Evolutionary conservation across 495 filamentous ascomycete genomes (phyloP), one percentile per base, ranked within the genome.

Genomic region (Durotheca rogersii): DNA sequence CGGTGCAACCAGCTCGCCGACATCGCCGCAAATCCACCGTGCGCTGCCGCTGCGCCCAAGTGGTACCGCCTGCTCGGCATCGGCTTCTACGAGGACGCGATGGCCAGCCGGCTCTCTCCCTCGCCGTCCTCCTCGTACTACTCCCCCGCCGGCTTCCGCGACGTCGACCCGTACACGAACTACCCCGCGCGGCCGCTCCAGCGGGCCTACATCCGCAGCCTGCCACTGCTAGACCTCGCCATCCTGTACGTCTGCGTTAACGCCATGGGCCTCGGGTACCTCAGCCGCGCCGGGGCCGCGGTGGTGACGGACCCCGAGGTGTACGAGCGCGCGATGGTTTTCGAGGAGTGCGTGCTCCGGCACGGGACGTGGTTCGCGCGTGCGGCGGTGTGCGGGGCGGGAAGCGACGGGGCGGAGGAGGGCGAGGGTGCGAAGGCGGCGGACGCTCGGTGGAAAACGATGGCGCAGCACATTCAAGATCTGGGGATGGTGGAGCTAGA

Each of bases 351-450:
- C n/a, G 32, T 60, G 3, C 20, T 64, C 1, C 36, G 53, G 6
- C 52, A 63, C 21, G 60, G 59, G n/a, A 51, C 56, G 2, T 62
- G 55, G 62, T 60, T 54, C n/a, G 27, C 51, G 1, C 55, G 49
- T 42, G 45, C 41, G 0, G 9, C 46, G 5, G 14, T 54, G 3
- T 11, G 16, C 3, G 46, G 54, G 2, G 36, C 27, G 12, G 6
- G 0, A 0, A 11, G 7, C 1, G n/a, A n/a, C n/a, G n/a, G n/a
- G n/a, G n/a, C n/a, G n/a, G n/a, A n/a, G n/a, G n/a, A n/a, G n/a
- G n/a, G n/a, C n/a, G n/a, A n/a, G n/a, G n/a, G n/a, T n/a, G n/a
- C n/a, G n/a, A n/a, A n/a, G n/a, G n/a, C n/a, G n/a, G n/a, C n/a
- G n/a, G n/a, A n/a, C n/a, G n/a, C n/a, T n/a, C n/a, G n/a, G n/a